A percentile compares a stretch with the other conserved stretches of the same genome.
phyloP scores from a whole-genome alignment of 129 eudicot genomes.

The Cynara cardunculus region DNA sequence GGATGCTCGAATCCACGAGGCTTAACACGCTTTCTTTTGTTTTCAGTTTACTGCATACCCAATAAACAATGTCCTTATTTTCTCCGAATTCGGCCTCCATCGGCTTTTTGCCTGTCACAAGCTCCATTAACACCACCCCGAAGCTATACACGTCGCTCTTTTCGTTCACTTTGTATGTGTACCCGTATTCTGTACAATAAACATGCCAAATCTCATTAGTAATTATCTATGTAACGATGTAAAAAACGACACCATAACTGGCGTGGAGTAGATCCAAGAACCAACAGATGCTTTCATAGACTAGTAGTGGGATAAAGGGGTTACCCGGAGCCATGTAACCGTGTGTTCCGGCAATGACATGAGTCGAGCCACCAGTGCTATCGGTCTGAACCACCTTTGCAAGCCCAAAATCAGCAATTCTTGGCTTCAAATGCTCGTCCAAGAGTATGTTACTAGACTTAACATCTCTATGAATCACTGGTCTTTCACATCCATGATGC shows the following conservation, averaged over 20 bases:
- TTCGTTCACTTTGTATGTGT: constrained; percentile 80
- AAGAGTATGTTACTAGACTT: constrained; percentile 80
- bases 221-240: background rate
- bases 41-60: constrained; percentile 76
- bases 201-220: background rate
- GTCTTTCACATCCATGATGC: constrained; percentile 71
- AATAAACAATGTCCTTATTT: constrained; percentile 73
- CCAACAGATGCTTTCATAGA: background rate
- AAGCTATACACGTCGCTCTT: constrained; percentile 91
- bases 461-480: constrained; percentile 77
- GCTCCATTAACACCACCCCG: constrained; percentile 91
- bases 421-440: constrained; percentile 68
- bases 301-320: background rate
- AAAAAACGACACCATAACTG: background rate
- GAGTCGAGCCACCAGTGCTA: constrained; percentile 40
- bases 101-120: constrained; percentile 84
- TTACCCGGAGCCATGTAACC: constrained; percentile 92
- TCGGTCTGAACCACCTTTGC: constrained; percentile 58
- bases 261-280: background rate
- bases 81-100: constrained; percentile 80
- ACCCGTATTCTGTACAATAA: constrained; percentile 70
- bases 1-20: constrained; percentile 60
- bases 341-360: constrained; percentile 74
- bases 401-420: constrained; percentile 85
- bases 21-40: constrained; percentile 69